Conservation (phyloP, 2,329 filamentous ascomycete species). For the Calonectria pseudoturangicola region DNA sequence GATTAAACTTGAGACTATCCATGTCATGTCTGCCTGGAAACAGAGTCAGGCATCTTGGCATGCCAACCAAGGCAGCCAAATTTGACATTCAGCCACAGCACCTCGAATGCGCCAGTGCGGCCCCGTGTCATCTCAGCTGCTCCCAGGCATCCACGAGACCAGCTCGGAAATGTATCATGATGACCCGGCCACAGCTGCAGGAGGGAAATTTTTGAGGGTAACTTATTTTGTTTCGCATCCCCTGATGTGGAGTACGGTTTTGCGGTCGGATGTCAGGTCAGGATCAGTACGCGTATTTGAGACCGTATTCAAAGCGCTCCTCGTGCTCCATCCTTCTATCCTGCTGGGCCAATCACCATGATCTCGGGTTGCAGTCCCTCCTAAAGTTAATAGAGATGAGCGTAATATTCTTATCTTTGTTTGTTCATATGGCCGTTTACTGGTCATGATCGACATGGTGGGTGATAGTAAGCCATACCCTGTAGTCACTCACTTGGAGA, state of each 20-base stretch:
- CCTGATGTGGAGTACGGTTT: not conserved
- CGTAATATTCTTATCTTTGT: not conserved
- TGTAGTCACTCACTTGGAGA: not conserved
- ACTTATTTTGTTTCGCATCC: not conserved
- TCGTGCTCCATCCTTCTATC: not conserved
- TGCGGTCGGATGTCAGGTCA: not conserved
- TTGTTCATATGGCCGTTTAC: not conserved
- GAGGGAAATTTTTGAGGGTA: no score
- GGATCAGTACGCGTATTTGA: not conserved
- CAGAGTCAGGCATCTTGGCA: not conserved
- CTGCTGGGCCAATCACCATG: not conserved
- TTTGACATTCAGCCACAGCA: constrained; percentile 24
- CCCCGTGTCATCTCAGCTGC: constrained; percentile 16
- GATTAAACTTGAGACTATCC: not conserved
- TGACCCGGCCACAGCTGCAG: constrained; percentile 8
- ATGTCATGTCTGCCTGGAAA: constrained; percentile 20
- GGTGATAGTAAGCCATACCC: not conserved
- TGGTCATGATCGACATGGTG: not conserved
- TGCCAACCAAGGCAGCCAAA: constrained; percentile 29
- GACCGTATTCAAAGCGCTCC: not conserved
- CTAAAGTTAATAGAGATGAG: not conserved
- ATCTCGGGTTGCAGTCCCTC: not conserved
- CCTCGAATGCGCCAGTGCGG: constrained; percentile 4
- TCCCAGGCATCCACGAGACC: constrained; percentile 5
- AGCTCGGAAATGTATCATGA: constrained; percentile 9